Base-by-base conservation (phyloP, 2,329 filamentous ascomycete species). In the Nigrospora sphaerica region DNA sequence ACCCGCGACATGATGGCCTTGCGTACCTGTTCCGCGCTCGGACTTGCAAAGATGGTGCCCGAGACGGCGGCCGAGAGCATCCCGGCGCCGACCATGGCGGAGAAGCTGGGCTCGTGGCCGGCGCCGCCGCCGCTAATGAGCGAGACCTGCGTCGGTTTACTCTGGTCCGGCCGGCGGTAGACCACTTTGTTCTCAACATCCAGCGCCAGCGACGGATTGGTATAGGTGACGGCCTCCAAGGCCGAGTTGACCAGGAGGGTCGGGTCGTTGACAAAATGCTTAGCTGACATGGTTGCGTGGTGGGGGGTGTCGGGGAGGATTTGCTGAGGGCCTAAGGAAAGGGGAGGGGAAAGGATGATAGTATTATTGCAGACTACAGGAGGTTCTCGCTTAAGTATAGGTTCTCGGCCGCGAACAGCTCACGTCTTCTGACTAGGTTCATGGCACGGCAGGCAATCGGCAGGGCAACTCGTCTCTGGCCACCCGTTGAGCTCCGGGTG, bases 231-330 rank as follows among this genome's bases (percentile, higher is more conserved):
- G 52, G 85, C 82, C 57, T 82, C 77, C 17, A 96, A 81, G 39
- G 91, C 87, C 37, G 81, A 75, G 61, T 80, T 76, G 63, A 96
- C 88, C 44, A 96, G 80, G 59, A 86, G 77, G 45, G 82, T 80
- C 37, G 90, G 82, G 63, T 95, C 86, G 65, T 89, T 83, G 73
- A 95, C 81, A 73, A 96, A 95, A 71, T 96, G 91, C 73, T 93
- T 95, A 50, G 74, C 62, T 32, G 80, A 80, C 71, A 74, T 73
- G 12, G 33, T 54, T 28, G 23, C 23, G 6, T 6, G 23, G 23
- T 28, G 23, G 46, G 35, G 23, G 35, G 35, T 7, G 14, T 37
- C 18, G 6, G 35, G 23, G 23, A n/a, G 4, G 23, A 10, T 28
- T 28, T 28, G 10, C 23, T 28, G 23, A 28, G 23, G 23, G 7